These are phyloP conservation scores for Graphilbum ipis-grandicollis DNA, from an alignment of 2,329 filamentous ascomycete species.

Conservation along the genomic window DNA sequence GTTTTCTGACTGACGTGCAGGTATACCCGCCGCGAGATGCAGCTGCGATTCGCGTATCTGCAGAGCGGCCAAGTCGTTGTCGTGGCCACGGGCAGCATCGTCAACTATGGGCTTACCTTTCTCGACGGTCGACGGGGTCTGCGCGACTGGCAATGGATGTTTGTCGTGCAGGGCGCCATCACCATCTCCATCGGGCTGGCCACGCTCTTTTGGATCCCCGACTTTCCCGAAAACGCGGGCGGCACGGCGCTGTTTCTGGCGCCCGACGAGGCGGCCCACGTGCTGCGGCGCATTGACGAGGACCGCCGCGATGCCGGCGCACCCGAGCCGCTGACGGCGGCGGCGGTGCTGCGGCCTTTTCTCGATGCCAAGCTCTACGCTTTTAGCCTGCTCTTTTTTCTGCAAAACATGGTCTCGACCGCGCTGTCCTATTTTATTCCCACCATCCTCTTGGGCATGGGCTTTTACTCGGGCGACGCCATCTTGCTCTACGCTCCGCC, in stretches of 20 bases:
- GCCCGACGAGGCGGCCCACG: constrained; percentile 28
- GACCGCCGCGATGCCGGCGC: constrained; percentile 39
- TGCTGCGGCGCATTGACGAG: constrained; percentile 32
- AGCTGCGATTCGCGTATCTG: constrained; percentile 1
- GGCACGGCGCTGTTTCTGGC: constrained; percentile 33
- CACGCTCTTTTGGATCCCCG: constrained; percentile 40
- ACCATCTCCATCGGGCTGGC: constrained; percentile 20
- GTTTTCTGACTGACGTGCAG: too few relatives aligned
- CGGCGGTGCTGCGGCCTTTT: constrained; percentile 26
- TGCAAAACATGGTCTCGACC: constrained; percentile 54
- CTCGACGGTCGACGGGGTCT: not conserved
- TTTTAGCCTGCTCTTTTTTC: constrained; percentile 42
- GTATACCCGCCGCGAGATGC: constrained; percentile 1
- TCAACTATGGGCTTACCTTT: not conserved
- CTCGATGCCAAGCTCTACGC: constrained; percentile 41
- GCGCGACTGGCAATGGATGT: constrained; percentile 1
- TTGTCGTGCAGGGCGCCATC: not conserved
- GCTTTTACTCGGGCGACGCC: constrained; percentile 42
- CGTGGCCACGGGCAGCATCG: not conserved
- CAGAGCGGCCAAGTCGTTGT: constrained; percentile 1
- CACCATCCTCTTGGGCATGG: constrained; percentile 51
- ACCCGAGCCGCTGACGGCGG: constrained; percentile 28
- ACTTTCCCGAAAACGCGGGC: constrained; percentile 41
- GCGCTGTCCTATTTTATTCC: constrained; percentile 65
- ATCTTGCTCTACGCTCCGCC: constrained; percentile 59